Evolutionary conservation across 306 rosid genomes (phyloP), one percentile per base, ranked within the genome.

Genomic region (Gillenia trifoliata): DNA sequence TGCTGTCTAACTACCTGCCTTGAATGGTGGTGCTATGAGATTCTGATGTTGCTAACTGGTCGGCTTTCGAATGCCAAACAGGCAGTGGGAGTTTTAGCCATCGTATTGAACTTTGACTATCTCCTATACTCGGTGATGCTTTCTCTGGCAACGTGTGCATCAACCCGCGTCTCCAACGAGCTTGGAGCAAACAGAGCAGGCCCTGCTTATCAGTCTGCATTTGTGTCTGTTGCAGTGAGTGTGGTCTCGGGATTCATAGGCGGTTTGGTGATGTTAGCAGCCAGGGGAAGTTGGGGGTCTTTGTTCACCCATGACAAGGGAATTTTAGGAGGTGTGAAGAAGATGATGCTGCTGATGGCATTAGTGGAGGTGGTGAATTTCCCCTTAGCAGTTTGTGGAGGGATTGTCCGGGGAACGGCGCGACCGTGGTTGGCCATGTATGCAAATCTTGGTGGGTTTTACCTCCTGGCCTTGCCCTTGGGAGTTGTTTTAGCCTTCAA

Each of bases 1-100:
- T 91, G 96, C 66, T 94, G 97, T 81, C 91, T 94, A 74, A 88
- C 85, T 33, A 86, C 90, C 45, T 94, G 98, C 83, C 85, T 94
- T 11, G 98, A 94, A 71, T 94, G 98, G 96, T 94, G 98, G 97
- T 91, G 98, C 66, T 91, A 85, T 74, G 98, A 94, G 89, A 88
- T 91, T 68, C 70, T 94, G 16, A 86, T 94, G 43, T 67, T 94
- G 72, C 92, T 94, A 20, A 83, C 98, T 0, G 98, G 98, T 12
- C 82, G 85, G 75, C 86, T 94, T 2, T 43, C 75, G 19, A 80
- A 94, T 3, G 93, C 98, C 4, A 88, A 59, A 71, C 85, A 86
- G 64, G 77, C 82, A 22, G 81, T 90, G 17, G 94, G 92, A 61
- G 79, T 86, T 22, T 59, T 92, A 31, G 80, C 86, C 29, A 89